Evolutionary conservation across 805 yeast species (phyloP).

Genomic region (Groenewaldozyma tartarivorans): DNA sequence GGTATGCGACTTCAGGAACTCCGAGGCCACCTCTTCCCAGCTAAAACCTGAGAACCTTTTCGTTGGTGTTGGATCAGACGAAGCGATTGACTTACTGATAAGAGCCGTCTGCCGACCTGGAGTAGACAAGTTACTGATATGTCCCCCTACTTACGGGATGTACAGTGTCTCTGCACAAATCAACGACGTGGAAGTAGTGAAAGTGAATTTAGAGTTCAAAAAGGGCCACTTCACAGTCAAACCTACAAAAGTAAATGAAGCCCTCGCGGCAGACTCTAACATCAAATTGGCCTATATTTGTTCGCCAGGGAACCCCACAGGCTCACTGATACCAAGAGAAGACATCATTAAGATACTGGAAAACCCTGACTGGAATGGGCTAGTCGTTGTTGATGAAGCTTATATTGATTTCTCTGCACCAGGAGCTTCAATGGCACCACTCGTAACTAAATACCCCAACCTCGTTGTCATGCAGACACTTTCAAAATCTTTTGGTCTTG

Average conservation of each 20-base stretch:
- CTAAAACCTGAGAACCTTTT: conserved; percentile 64
- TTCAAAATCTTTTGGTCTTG: conserved; percentile 92
- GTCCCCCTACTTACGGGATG: conserved; percentile 99
- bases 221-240: conserved; percentile 49
- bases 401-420: conserved; percentile 74
- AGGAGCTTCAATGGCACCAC: conserved; percentile 63
- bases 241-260: conserved; percentile 42
- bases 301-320: conserved; percentile 97
- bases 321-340: conserved; percentile 42
- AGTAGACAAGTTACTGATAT: conserved; percentile 66
- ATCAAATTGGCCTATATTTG: conserved; percentile 78
- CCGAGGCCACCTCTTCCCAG: conserved; percentile 18
- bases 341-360: conserved; percentile 41
- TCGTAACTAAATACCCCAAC: conserved; percentile 74
- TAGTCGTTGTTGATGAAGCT: conserved; percentile 89
- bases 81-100: conserved; percentile 80
- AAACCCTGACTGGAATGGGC: conserved; percentile 53
- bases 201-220: conserved; percentile 58
- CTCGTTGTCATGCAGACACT: conserved; percentile 84
- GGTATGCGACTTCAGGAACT: conserved; percentile 63
- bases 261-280: conserved; percentile 43
- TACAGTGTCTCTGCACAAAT: conserved; percentile 83
- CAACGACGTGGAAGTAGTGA: conserved; percentile 72
- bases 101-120: conserved; percentile 80
- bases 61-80: conserved; percentile 96